Conservation (phyloP, 192 early-diverging fungal species). For the Obelidium mucronatum region DNA sequence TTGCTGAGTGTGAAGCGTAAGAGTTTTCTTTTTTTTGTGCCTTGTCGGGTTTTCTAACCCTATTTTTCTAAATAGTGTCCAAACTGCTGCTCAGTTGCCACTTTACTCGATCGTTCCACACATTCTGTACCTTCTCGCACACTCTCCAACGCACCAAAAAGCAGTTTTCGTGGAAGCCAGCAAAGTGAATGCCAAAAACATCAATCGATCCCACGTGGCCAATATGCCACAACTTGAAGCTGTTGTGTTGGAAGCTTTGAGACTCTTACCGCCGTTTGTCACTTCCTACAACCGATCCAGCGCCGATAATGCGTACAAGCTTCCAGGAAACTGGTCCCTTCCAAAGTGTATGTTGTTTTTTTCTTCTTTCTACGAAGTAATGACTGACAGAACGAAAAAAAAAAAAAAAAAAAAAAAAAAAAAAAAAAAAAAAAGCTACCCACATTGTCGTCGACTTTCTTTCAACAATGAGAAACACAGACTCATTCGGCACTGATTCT, state of each 20-base stretch:
- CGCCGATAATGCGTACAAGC: conserved; percentile 26
- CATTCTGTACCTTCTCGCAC: conserved; percentile 27
- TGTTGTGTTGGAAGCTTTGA: neutral
- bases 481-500: conserved; percentile 11
- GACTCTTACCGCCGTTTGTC: conserved; percentile 14
- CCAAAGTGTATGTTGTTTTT: conserved; percentile 5
- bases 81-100: conserved; percentile 18
- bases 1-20: conserved; percentile 16
- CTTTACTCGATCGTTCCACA: conserved; percentile 19
- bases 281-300: conserved; percentile 21
- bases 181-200: neutral
- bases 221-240: neutral
- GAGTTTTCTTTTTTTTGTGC: neutral
- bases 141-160: conserved; percentile 26
- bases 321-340: conserved; percentile 30
- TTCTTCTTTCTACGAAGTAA: neutral
- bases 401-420: no score
- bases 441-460: conserved; percentile 33
- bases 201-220: neutral
- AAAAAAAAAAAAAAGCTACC: no score
- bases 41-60: neutral
- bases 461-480: neutral
- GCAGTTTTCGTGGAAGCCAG: conserved; percentile 7
- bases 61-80: conserved; percentile 13
- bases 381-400: no score